Percentiles rank a stretch among this genome's conserved stretches.
These are phyloP conservation scores for Amanita phalloides DNA, from an alignment of 768 basidiomycete species.

Conservation along the genomic window DNA sequence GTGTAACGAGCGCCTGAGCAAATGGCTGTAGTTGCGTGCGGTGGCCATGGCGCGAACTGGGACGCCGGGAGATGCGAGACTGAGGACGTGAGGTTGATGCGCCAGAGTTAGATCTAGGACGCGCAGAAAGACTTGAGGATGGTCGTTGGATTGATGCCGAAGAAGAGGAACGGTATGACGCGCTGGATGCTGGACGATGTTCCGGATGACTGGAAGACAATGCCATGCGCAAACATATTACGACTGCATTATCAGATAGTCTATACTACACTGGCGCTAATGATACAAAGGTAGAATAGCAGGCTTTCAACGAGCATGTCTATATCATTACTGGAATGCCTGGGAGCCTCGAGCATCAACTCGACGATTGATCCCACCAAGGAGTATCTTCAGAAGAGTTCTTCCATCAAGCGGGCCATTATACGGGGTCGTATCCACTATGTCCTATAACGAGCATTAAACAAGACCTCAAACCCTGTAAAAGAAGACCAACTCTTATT, in stretches of 20 bases:
- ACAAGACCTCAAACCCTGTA: too few relatives aligned
- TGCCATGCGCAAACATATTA: neutral
- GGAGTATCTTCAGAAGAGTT: slow-evolving; percentile 47
- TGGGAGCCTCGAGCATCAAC: slow-evolving; percentile 9
- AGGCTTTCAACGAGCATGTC: too few relatives aligned
- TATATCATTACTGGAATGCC: neutral
- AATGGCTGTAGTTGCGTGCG: slow-evolving; percentile 45
- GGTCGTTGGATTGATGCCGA: slow-evolving; percentile 27
- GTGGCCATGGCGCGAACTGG: slow-evolving; percentile 5
- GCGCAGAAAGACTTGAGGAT: slow-evolving; percentile 18
- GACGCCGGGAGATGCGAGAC: slow-evolving; percentile 32
- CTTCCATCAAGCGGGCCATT: slow-evolving; percentile 30
- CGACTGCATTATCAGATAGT: neutral
- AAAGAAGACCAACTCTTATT: slow-evolving; percentile 26
- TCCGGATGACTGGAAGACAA: neutral
- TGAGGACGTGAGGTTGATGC: slow-evolving; percentile 22
- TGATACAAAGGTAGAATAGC: neutral
- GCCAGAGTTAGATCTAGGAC: slow-evolving; percentile 24
- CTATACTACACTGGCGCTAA: neutral
- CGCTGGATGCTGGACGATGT: slow-evolving; percentile 28
- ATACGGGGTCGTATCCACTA: slow-evolving; percentile 61
- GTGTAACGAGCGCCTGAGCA: slow-evolving; percentile 41
- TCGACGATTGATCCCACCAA: slow-evolving; percentile 55
- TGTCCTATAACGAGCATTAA: slow-evolving; percentile 31
- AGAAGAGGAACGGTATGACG: slow-evolving; percentile 34